Evolutionary conservation across 768 basidiomycete species (phyloP).

Genomic region (Rhodotorula paludigena): DNA sequence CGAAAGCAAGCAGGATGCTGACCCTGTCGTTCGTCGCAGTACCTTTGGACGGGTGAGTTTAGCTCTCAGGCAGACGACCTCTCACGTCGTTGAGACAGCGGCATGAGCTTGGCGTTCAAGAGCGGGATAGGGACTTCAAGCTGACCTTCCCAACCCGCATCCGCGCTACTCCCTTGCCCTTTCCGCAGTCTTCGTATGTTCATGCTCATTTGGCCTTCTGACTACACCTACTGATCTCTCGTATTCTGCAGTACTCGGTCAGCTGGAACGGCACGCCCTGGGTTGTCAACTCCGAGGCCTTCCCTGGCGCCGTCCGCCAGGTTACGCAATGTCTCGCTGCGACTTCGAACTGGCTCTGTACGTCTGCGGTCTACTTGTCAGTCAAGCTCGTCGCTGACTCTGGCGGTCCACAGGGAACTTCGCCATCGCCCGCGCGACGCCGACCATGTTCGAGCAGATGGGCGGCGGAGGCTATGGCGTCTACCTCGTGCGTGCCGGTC

Average conservation of each 20-base stretch:
- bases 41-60: neutral
- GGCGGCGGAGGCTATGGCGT: conserved; percentile 45
- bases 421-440: conserved; percentile 45
- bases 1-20: no score
- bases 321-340: conserved; percentile 43
- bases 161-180: conserved; percentile 11
- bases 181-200: neutral
- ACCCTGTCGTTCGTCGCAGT: no score
- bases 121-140: no score
- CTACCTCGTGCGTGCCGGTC: conserved; percentile 32
- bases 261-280: conserved; percentile 54
- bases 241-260: no score
- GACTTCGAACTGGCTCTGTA: conserved; percentile 36
- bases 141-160: neutral
- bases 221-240: conserved; percentile 44
- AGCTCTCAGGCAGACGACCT: neutral
- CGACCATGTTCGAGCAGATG: conserved; percentile 44
- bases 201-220: neutral
- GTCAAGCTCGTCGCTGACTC: neutral
- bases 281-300: conserved; percentile 51
- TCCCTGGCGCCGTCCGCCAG: conserved; percentile 45
- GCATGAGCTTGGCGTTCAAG: no score
- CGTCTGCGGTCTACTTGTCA: conserved; percentile 5
- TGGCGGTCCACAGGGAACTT: conserved; percentile 32
- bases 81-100: no score